Base-by-base conservation (phyloP, 345 rosid genomes). In the Eucalyptus tenuipes region DNA sequence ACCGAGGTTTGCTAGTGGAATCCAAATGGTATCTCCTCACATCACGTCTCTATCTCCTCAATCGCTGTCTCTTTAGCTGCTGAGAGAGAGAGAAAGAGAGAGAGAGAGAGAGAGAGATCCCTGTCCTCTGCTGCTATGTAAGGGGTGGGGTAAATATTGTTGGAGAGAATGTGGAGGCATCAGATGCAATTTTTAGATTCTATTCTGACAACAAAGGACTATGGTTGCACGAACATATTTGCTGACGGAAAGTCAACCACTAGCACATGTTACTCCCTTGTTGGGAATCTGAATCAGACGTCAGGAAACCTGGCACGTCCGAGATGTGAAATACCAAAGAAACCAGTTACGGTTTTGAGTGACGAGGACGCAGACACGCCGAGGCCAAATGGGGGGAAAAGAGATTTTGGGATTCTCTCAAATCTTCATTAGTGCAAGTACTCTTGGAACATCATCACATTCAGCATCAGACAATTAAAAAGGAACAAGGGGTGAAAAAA, bases 261-360 rank as follows among this genome's bases (percentile, higher is more conserved):
- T 64, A 85, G 29, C 53, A 25, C 31, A 48, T 49, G 22, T 48
- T 64, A 68, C 33, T 53, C 47, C 84, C 84, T 75, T 42, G 84
- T 75, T 71, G 86, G 89, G 87, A 85, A 88, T 59, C 87, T 44
- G 89, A 85, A 85, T 88, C 89, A 85, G 87, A 88, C 87, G 89
- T 64, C 47, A 81, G 55, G 44, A 29, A 84, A 53, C 31, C 10
- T 68, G 61, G 40, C 87, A 33, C 85, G 29, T 52, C 14, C n/a
- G 33, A 24, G 47, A 57, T 37, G 18, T 22, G 7, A 86, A 22
- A 52, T 61, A 50, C 86, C 59, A 7, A 33, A 68, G 18, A 29
- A 49, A 57, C 47, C 42, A 64, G n/a, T 75, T 45, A 71, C 61
- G 25, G 50, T 25, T 13, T 13, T 29, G 79, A 61, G 80, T 37